Conservation (phyloP, 345 rosid species). For the Eucalyptus pauciflora region DNA sequence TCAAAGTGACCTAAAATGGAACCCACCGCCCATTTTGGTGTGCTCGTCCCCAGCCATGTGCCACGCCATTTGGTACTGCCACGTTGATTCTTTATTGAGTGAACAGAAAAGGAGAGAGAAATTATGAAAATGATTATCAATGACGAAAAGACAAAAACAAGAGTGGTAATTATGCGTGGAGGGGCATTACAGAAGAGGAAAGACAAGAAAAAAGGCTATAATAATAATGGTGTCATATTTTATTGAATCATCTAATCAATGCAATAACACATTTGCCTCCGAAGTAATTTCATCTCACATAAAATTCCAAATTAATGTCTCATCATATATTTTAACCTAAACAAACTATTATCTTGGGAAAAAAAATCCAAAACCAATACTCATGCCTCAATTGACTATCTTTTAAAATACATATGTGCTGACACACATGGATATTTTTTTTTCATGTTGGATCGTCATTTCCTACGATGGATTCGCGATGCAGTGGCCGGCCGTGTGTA, state of each 20-base stretch:
- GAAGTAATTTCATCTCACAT: not conserved
- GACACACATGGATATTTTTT: not conserved
- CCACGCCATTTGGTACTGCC: not conserved
- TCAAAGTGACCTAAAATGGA: not conserved
- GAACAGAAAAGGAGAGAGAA: not conserved
- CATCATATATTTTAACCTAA: not conserved
- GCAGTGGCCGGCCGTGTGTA: rapidly evolving
- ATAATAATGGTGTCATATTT: not conserved
- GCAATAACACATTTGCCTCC: not conserved
- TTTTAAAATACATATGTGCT: not conserved
- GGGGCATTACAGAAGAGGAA: not conserved
- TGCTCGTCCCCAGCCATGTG: not conserved
- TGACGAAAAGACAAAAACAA: not conserved
- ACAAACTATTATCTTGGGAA: not conserved
- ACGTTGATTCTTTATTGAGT: not conserved
- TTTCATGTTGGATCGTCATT: not conserved
- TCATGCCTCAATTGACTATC: not conserved
- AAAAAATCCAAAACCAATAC: not conserved
- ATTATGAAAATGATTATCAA: not conserved
- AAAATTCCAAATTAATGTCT: not conserved
- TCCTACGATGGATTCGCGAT: not conserved
- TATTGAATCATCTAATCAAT: not conserved
- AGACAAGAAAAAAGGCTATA: not conserved
- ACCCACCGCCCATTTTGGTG: not conserved
- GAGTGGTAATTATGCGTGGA: not conserved